Evolutionary conservation across 2,329 filamentous ascomycete species (phyloP), one percentile per base, ranked within the genome.

Genomic region (Trichoderma semiorbis): DNA sequence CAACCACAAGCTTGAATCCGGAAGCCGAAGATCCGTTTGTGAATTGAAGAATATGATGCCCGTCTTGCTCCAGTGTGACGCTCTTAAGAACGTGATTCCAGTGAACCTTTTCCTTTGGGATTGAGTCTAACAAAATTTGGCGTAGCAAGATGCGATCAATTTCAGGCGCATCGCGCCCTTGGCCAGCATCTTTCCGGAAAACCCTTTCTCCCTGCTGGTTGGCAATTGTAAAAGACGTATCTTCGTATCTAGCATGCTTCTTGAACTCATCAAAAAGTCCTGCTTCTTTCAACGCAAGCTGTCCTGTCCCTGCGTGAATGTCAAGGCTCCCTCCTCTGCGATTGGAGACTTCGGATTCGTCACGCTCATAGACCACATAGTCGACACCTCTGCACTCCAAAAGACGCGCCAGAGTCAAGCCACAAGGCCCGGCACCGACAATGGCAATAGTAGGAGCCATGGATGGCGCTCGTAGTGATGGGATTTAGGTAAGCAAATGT

Each of bases 271-370:
- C 82, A 77, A 81, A 86, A 11, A 89, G 78, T 0, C 82, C 83
- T 4, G 86, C 85, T 70, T 85, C 83, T 69, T 83, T 83, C 61
- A 90, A 76, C 0, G 87, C 87, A 5, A 81, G 79, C 32, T 89
- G 83, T 1, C 88, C 87, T 1, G 84, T 85, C 5, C 79, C 73
- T 0, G 83, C 83, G 74, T 90, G 87, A 11, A 90, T 78, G 74
- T 89, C 87, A 2, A 90, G 82, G 6, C 80, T 85, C 11, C 87
- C 87, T 58, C 87, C 87, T 75, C 88, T 84, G 71, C 83, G 83
- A 73, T 84, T 75, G 21, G 82, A 81, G 6, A 80, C 80, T 10
- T 78, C 70, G 34, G 81, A 81, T 10, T 78, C 68, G 30, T 87
- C 85, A 63, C 81, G 79, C 78, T 89, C 85, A 74, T 85, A 90